Percentiles rank a stretch among this genome's conserved stretches.
Conservation (phyloP, 73 alveolate species). For the Paramecium tetraurelia region DNA sequence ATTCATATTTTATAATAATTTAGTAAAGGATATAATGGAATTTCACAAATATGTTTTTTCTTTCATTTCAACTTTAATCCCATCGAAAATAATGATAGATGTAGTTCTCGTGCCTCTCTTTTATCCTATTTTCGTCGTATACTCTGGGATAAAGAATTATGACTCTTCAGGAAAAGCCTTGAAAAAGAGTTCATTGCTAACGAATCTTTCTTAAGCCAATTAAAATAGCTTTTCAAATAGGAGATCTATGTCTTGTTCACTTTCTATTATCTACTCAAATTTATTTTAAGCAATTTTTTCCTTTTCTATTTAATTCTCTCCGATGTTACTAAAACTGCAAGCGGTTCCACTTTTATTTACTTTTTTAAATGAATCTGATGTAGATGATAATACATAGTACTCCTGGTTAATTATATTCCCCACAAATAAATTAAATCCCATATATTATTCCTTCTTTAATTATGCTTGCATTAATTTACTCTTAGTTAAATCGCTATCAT, state of each 20-base stretch:
- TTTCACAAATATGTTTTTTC: background rate
- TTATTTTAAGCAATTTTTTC: background rate
- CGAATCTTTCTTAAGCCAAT: background rate
- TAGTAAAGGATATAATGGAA: background rate
- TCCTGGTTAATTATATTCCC: background rate
- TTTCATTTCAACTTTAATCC: background rate
- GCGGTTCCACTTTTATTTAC: background rate
- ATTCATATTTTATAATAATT: no score
- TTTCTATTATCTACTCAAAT: background rate
- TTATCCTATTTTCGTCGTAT: background rate
- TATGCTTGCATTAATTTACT: background rate
- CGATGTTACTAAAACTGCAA: background rate
- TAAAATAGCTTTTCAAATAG: background rate
- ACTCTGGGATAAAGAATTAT: background rate
- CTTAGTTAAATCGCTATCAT: background rate
- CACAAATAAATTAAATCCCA: background rate
- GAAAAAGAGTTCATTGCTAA: background rate
- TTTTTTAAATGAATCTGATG: background rate
- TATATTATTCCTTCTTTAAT: background rate
- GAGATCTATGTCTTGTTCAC: background rate
- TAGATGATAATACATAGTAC: background rate
- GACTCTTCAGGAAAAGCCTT: background rate
- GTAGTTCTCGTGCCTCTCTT: constrained; percentile 1
- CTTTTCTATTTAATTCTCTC: background rate
- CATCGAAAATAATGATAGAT: background rate